Percentiles rank a stretch among this genome's conserved stretches.
These are phyloP conservation scores for Candida vartiovaarae DNA, from an alignment of 805 yeast genomes.

Conservation along the genomic window DNA sequence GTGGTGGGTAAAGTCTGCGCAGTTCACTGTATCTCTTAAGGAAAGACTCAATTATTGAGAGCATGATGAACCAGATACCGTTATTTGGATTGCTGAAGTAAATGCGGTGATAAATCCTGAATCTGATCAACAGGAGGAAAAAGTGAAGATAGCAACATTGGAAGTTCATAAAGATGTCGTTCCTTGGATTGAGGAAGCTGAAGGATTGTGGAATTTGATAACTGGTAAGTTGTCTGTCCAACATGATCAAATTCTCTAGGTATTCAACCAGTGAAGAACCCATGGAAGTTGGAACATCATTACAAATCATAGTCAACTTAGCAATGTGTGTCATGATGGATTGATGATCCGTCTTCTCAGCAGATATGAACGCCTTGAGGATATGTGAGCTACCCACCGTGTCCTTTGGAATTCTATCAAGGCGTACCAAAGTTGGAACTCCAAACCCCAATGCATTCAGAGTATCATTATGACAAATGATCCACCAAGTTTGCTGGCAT, in stretches of 20 bases:
- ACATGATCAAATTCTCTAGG: constrained; percentile 14
- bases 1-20: constrained; percentile 10
- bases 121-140: constrained; percentile 9
- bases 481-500: constrained; percentile 19
- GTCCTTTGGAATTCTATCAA: constrained; percentile 7
- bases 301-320: constrained; percentile 15
- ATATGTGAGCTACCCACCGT: constrained; percentile 12
- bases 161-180: constrained; percentile 10
- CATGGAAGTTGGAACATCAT: constrained; percentile 12
- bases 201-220: constrained; percentile 12
- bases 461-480: constrained; percentile 16
- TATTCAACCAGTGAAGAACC: constrained; percentile 10
- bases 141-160: constrained; percentile 16
- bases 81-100: constrained; percentile 9
- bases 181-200: constrained; percentile 12
- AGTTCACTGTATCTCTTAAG: constrained; percentile 14
- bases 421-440: constrained; percentile 13
- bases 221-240: constrained; percentile 15
- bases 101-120: constrained; percentile 13
- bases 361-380: constrained; percentile 19
- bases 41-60: constrained; percentile 19
- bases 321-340: constrained; percentile 16
- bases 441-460: constrained; percentile 13
- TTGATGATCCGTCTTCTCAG: constrained; percentile 14
- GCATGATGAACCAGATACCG: constrained; percentile 17